These are phyloP conservation scores for Pyrenochaeta sp. DNA, from an alignment of 2,329 filamentous ascomycete species.

Conservation along the genomic window DNA sequence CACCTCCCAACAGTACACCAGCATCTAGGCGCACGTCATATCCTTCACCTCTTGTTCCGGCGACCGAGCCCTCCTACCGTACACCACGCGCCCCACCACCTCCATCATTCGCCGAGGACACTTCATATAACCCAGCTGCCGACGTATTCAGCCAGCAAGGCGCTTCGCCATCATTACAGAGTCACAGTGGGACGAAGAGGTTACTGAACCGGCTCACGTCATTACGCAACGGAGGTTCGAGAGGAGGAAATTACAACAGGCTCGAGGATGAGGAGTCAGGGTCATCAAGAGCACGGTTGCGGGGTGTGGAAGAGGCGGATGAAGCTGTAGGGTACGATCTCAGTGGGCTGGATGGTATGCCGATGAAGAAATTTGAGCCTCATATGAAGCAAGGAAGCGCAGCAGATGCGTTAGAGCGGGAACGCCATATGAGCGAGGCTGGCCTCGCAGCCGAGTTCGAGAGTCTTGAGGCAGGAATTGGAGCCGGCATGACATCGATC, in stretches of 20 bases:
- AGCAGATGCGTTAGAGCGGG: conserved; percentile 25
- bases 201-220: conserved; percentile 44
- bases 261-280: conserved; percentile 44
- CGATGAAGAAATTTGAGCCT: conserved; percentile 36
- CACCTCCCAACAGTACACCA: conserved; percentile 23
- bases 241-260: conserved; percentile 37
- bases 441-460: conserved; percentile 48
- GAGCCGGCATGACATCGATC: conserved; percentile 47
- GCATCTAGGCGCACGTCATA: conserved; percentile 39
- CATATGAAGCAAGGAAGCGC: conserved; percentile 16
- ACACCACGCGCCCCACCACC: conserved; percentile 43
- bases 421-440: conserved; percentile 37
- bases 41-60: conserved; percentile 40
- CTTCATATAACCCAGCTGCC: conserved; percentile 38
- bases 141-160: conserved; percentile 29
- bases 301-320: conserved; percentile 40
- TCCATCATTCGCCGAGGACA: conserved; percentile 40
- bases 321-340: conserved; percentile 41
- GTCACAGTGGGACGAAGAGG: conserved; percentile 36
- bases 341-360: conserved; percentile 38
- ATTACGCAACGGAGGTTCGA: conserved; percentile 28
- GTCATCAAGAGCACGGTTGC: conserved; percentile 17
- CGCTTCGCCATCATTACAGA: conserved; percentile 23
- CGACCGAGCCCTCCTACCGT: conserved; percentile 38
- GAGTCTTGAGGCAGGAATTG: conserved; percentile 45